Base-by-base conservation (phyloP, 202 grass and related monocot species). In the Panicum hallii region DNA sequence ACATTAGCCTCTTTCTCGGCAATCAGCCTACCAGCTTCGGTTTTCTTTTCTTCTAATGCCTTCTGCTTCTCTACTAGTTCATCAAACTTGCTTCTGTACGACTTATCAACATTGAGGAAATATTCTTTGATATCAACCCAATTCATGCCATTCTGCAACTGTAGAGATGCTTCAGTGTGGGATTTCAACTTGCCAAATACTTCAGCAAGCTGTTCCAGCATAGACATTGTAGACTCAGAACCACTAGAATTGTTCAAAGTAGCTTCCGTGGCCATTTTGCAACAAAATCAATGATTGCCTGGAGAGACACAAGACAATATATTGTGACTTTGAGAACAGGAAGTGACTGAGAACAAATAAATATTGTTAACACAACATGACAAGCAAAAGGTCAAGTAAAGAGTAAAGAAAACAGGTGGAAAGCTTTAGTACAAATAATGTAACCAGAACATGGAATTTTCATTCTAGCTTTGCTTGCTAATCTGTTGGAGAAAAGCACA, bases 111-210 rank as follows among this genome's bases (percentile, higher is more conserved):
- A 52, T 65, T 88, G 22, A 74, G 38, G 34, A 97, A 94, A 77
- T 93, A 60, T 61, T 74, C 89, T 90, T 94, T 85, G 50, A 93
- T 87, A 74, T 93, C 79, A 79, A 87, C 90, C 92, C 88, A 97
- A 26, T 90, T 49, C 20, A 94, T 84, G 70, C 66, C 84, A 82
- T 83, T 90, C 71, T 88, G 85, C 50, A 87, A 73, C 78, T 83
- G 58, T 11, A 83, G 38, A 79, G 88, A 91, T 73, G 84, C 78
- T 66, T 91, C 90, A 15, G 79, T 93, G 70, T 91, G 82, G 44
- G 88, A 86, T 88, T 94, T 90, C 52, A 97, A 77, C 62, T 88
- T 92, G 79, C 85, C 76, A 88, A 97, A 91, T 87, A 90, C 82
- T 32, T 89, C 84, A 77, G 85, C 80, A 79, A 97, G 90, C 40